Evolutionary conservation across 176 grass and related monocot species (phyloP), one percentile per base, ranked within the genome.

Genomic region (Aegilops sharonensis): DNA sequence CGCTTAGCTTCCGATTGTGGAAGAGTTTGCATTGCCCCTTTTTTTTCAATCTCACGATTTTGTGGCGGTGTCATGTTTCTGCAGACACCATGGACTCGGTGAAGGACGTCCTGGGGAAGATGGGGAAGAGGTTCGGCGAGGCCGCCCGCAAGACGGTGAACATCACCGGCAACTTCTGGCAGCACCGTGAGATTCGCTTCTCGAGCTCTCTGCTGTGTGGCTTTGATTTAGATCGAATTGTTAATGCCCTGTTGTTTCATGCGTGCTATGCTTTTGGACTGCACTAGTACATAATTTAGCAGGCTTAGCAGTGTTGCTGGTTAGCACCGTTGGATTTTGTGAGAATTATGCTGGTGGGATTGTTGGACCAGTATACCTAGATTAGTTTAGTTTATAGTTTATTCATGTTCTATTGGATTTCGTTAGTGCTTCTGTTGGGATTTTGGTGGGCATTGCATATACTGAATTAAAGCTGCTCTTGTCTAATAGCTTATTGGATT

Each of bases 131-230:
- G 83, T 81, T 99, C 34, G 92, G 90, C 35, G 97, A 96, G 80
- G 90, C 92, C 37, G 94, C 97, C 23, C 93, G 93, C 50, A 99
- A 91, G 85, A 95, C 97, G 17, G 94, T 96, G 92, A 95, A 86
- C 90, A 75, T 90, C 56, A 87, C 97, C 9, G 97, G 94, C 17
- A 90, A 99, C 65, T 91, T 96, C 84, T 99, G 97, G 97, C 97
- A 96, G 74, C 97, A 99, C 68, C 83, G 97, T 99, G 61, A 96
- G 97, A 3, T 83, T 74, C 72, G 21, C 48, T 86, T 56, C 4
- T 65, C 18, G 0, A 23, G 13, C 5, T 61, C 47, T 8, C 63
- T 45, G 31, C 13, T n/a, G 18, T 14, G 31, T 72, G 39, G 5
- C 0, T 18, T 0, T 0, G 18, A 2, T 66, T 25, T 66, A 9